phyloP scores from a whole-genome alignment of 192 early-diverging fungal species.

The Anaeromyces robustus region DNA sequence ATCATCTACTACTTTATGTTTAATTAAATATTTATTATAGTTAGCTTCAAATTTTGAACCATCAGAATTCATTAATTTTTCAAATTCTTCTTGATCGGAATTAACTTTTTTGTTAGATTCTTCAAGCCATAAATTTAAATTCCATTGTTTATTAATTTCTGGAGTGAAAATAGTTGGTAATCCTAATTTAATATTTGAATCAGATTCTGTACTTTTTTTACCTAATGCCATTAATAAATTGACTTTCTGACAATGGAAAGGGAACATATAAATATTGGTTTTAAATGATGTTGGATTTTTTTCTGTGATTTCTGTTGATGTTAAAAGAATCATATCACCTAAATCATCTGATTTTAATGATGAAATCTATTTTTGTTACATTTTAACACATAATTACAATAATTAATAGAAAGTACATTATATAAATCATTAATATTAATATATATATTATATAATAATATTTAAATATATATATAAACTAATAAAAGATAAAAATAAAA shows the following conservation, averaged over 20 bases:
- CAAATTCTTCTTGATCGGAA: background rate
- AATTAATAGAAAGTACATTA: too few species aligned
- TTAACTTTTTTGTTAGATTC: background rate
- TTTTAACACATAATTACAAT: too few species aligned
- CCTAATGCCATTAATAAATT: background rate
- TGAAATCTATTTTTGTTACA: background rate
- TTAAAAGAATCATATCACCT: background rate
- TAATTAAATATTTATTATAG: background rate
- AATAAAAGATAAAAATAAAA: too few species aligned
- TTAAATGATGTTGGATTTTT: background rate
- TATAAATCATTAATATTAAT: too few species aligned
- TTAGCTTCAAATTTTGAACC: background rate
- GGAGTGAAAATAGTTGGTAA: background rate
- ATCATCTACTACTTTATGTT: background rate
- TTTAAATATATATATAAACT: too few species aligned
- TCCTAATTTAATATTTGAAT: background rate
- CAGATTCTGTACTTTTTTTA: background rate
- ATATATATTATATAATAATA: too few species aligned
- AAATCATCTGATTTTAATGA: background rate
- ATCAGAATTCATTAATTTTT: background rate
- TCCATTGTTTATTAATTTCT: background rate
- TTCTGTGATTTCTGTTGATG: background rate
- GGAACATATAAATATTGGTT: background rate
- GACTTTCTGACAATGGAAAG: background rate
- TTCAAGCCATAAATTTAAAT: background rate